These are phyloP conservation scores for Amanita subjunquillea DNA, from an alignment of 768 basidiomycete species.

Conservation along the genomic window DNA sequence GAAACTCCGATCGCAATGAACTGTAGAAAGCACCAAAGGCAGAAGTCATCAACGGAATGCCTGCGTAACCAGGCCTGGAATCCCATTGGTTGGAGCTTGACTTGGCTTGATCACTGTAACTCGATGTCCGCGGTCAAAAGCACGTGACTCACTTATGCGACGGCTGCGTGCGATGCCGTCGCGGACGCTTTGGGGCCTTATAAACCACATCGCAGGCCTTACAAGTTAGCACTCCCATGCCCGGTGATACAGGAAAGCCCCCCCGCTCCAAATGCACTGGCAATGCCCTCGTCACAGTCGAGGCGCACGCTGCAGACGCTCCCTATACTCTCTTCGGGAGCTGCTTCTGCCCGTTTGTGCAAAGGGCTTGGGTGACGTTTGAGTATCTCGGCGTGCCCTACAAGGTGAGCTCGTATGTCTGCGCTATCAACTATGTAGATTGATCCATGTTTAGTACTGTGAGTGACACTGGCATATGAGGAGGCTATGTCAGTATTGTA, in stretches of 20 bases:
- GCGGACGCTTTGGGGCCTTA: too few relatives aligned
- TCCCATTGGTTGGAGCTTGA: too few relatives aligned
- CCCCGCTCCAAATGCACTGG: constrained; percentile 34
- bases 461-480: constrained; percentile 1
- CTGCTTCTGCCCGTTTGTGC: constrained; percentile 79
- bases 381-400: constrained; percentile 66
- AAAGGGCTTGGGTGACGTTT: constrained; percentile 69
- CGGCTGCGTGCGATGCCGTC: too few relatives aligned
- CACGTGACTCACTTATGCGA: too few relatives aligned
- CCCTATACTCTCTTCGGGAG: constrained; percentile 61
- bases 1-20: too few relatives aligned
- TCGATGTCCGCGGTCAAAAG: too few relatives aligned
- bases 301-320: constrained; percentile 32
- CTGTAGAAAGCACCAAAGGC: too few relatives aligned
- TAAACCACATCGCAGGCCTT: too few relatives aligned
- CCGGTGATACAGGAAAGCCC: constrained; percentile 10
- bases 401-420: constrained; percentile 32
- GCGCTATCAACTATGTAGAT: neutral
- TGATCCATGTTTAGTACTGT: constrained; percentile 12
- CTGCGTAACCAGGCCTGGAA: too few relatives aligned
- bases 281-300: constrained; percentile 44
- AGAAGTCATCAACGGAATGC: too few relatives aligned
- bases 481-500: neutral
- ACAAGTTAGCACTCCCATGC: neutral
- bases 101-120: too few relatives aligned